Base-by-base conservation (phyloP, 2,329 filamentous ascomycete genomes). In the Graphilbum ipis-grandicollis region DNA sequence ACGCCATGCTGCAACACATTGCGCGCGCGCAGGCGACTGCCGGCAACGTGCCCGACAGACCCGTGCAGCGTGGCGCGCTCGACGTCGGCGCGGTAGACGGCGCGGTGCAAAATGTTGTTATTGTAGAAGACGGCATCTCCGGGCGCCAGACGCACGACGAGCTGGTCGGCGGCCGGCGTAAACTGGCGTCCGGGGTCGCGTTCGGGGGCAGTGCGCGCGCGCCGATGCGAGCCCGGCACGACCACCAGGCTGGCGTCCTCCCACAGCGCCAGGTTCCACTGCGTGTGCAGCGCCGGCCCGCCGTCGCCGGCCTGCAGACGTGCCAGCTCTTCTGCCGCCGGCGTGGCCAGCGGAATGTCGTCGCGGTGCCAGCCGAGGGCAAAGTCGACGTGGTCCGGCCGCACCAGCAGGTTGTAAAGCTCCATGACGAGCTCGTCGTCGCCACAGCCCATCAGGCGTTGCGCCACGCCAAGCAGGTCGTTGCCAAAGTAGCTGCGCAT, bases 71-170 rank as follows among this genome's bases (percentile, higher is more conserved):
- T 83, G 63, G 78, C 67, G 19, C 79, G 59, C 56, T 82, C 75
- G 46, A 59, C 66, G 1, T 29, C 47, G 12, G 57, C 55, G 44
- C 66, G 59, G 52, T 84, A 85, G 21, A 71, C 70, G 2, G 79
- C 79, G 4, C 79, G 61, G 49, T 84, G 79, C 43, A 92, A 53
- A 44, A 93, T 92, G 53, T 93, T 92, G 51, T 86, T 92, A 54
- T 93, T 75, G 52, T 93, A 93, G 49, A 93, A 93, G 31, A 80
- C 80, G 14, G 79, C 72, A 55, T 93, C 84, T 0, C 84, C 84
- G 0, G 82, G 66, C 43, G 68, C 59, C 42, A 92, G 60, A 50
- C 61, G 50, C 14, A 92, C 82, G 4, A 69, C 56, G 13, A 76
- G 50, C 59, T 85, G 75, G 0, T 60, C 71, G n/a, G n/a, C 56